Percentiles rank a stretch among this genome's conserved stretches.
Evolutionary conservation across 805 yeast genomes (phyloP).

Genomic region (Candida broadrunensis): DNA sequence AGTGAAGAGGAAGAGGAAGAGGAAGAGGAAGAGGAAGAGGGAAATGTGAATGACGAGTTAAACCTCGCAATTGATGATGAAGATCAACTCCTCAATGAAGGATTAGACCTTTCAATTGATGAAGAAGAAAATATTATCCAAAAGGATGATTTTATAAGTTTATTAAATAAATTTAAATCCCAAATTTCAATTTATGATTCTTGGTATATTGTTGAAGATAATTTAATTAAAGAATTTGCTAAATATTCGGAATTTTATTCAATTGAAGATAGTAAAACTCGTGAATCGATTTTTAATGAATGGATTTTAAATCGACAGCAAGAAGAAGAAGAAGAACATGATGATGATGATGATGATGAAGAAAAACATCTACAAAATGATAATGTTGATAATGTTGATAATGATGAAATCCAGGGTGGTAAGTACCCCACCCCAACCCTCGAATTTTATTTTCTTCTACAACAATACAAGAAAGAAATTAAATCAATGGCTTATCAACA

Average conservation of each 20-base stretch:
- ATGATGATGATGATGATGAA: conserved; percentile 3
- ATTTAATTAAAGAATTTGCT: conserved; percentile 23
- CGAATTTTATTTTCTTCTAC: conserved; percentile 21
- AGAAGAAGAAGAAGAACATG: conserved; percentile 1
- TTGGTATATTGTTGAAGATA: conserved; percentile 38
- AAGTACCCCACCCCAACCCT: conserved; percentile 21
- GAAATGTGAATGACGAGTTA: conserved; percentile 2
- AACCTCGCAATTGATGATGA: conserved; percentile 1
- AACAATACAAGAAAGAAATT: conserved; percentile 25
- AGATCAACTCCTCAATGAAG: conserved; percentile 5
- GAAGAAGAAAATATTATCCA: conserved; percentile 5
- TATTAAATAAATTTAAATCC: conserved; percentile 22
- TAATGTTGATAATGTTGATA: conserved; percentile 1
- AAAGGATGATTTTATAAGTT: conserved; percentile 15
- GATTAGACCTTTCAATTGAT: conserved; percentile 12
- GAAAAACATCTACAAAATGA: too few species aligned
- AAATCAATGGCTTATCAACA: conserved; percentile 24
- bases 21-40: conserved; percentile 9
- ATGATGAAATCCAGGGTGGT: conserved; percentile 1
- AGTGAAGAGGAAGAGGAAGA: conserved; percentile 19
- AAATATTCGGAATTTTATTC: conserved; percentile 26
- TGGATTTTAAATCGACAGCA: conserved; percentile 17
- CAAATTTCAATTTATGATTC: conserved; percentile 32
- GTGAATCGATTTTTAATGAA: conserved; percentile 21
- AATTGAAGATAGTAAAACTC: conserved; percentile 12